phyloP scores from a whole-genome alignment of 2,329 filamentous ascomycete genomes.

The Mycosphaerella sp. region DNA sequence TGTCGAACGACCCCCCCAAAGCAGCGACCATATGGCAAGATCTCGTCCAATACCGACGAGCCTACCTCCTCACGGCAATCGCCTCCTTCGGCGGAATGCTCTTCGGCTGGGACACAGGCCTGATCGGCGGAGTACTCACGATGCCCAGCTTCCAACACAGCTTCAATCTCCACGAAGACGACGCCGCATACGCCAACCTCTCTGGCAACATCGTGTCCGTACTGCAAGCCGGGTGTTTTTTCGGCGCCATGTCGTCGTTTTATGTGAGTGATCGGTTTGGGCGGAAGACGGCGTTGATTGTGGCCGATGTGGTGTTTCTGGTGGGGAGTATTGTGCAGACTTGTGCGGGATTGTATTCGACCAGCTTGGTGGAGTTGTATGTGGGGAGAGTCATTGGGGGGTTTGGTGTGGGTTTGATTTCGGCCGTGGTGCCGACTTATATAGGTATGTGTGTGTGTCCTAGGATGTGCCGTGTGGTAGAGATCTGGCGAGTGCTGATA shows the following conservation, averaged over 20 bases:
- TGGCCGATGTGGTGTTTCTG: constrained; percentile 41
- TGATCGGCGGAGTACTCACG: constrained; percentile 37
- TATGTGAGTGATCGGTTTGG: constrained; percentile 41
- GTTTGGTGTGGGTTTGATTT: constrained; percentile 41
- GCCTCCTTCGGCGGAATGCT: constrained; percentile 37
- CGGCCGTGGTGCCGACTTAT: constrained; percentile 41
- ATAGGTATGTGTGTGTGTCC: too few species aligned
- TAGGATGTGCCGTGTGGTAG: too few species aligned
- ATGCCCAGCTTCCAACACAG: constrained; percentile 42
- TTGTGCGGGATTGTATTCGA: constrained; percentile 31
- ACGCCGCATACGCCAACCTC: constrained; percentile 35
- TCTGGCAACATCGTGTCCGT: constrained; percentile 43
- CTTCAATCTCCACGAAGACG: constrained; percentile 35
- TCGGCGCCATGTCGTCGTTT: constrained; percentile 40
- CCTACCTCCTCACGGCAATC: constrained; percentile 40
- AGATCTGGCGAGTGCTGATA: too few species aligned
- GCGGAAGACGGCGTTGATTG: constrained; percentile 38
- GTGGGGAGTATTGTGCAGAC: constrained; percentile 40
- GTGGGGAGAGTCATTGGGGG: constrained; percentile 41
- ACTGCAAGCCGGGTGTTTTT: constrained; percentile 42
- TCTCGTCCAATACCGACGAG: constrained; percentile 37
- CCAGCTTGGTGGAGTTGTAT: constrained; percentile 37
- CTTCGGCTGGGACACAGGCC: constrained; percentile 27
- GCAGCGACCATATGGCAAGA: constrained; percentile 34
- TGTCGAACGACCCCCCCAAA: constrained; percentile 19